These are phyloP conservation scores for Gautieria morchelliformis DNA, from an alignment of 768 basidiomycete species.

Conservation along the genomic window DNA sequence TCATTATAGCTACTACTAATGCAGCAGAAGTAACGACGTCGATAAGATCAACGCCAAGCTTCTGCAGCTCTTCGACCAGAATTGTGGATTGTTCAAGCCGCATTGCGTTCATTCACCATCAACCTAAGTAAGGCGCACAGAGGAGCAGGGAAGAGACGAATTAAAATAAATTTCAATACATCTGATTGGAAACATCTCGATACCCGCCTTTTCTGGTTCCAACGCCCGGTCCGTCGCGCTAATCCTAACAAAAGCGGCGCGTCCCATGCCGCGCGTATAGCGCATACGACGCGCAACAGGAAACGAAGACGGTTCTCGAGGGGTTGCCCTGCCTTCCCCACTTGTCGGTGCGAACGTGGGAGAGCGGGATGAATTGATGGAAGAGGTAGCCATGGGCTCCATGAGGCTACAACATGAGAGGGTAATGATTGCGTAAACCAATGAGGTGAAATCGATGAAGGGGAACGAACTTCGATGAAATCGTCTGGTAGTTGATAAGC, in stretches of 20 bases:
- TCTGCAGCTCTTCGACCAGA: conserved; percentile 43
- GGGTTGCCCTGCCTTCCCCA: conserved; percentile 60
- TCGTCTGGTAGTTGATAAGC: background rate
- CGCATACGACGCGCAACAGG: conserved; percentile 45
- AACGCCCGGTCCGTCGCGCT: conserved; percentile 61
- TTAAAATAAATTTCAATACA: background rate
- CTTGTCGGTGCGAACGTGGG: conserved; percentile 59
- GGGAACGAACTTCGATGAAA: background rate
- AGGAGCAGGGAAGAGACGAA: background rate
- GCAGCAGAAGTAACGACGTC: conserved; percentile 36
- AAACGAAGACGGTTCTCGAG: conserved; percentile 67
- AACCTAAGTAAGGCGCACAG: conserved; percentile 10
- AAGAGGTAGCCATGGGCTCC: conserved; percentile 66
- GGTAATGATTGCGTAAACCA: background rate
- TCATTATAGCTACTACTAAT: background rate
- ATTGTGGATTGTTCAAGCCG: conserved; percentile 71
- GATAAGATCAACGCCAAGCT: conserved; percentile 65
- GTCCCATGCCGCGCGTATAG: conserved; percentile 49
- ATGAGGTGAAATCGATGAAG: conserved; percentile 5
- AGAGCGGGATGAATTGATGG: conserved; percentile 60
- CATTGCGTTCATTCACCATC: conserved; percentile 54
- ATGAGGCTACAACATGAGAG: conserved; percentile 33
- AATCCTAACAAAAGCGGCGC: conserved; percentile 63
- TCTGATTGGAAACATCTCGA: background rate
- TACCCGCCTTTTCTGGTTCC: conserved; percentile 38